phyloP scores from a whole-genome alignment of 2,329 filamentous ascomycete species.

The Botrytis hyacinthi region DNA sequence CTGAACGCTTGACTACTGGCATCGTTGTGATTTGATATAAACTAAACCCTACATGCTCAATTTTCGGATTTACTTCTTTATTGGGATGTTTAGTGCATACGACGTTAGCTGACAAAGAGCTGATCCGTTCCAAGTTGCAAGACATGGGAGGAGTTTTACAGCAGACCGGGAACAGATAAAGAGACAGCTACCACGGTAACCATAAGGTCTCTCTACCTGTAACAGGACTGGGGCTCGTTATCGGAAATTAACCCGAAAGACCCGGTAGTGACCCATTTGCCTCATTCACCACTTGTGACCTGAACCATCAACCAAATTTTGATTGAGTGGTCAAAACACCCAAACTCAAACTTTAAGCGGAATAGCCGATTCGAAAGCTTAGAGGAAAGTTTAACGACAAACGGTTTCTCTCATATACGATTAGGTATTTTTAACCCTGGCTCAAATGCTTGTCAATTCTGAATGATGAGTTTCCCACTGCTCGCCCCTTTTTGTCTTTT shows the following conservation, averaged over 20 bases:
- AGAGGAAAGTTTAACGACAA: conserved; percentile 4
- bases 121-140: conserved; percentile 10
- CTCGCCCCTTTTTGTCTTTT: not conserved
- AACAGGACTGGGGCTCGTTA: conserved; percentile 5
- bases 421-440: not conserved
- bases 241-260: conserved; percentile 20
- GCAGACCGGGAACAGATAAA: conserved; percentile 1
- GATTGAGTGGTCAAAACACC: not conserved
- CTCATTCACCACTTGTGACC: not conserved
- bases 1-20: conserved; percentile 13
- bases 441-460: not conserved
- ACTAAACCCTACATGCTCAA: conserved; percentile 4
- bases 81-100: conserved; percentile 4
- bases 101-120: conserved; percentile 16
- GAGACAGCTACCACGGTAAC: not conserved
- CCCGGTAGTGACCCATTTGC: conserved; percentile 3
- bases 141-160: conserved; percentile 7
- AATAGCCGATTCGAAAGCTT: conserved; percentile 13
- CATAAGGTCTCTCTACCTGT: not conserved
- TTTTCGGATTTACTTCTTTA: conserved; percentile 13
- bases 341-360: conserved; percentile 3
- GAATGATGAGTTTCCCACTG: not conserved
- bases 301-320: not conserved
- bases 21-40: conserved; percentile 6
- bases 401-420: conserved; percentile 7